phyloP scores from a whole-genome alignment of 78 protist species.

The Dictyostelium capitatum region DNA sequence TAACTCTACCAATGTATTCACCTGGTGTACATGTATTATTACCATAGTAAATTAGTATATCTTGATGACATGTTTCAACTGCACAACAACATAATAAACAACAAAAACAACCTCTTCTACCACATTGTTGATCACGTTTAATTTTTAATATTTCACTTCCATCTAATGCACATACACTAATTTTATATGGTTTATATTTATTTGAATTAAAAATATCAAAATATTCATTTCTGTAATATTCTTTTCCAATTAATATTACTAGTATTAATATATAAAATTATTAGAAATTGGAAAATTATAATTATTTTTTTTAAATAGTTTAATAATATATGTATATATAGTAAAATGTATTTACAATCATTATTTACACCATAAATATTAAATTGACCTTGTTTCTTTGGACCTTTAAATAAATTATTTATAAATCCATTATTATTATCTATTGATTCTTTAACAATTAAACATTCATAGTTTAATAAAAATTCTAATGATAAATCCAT shows the following conservation, averaged over 20 bases:
- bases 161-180: constrained; percentile 16
- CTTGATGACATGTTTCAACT: constrained; percentile 62
- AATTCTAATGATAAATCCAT: constrained; percentile 4
- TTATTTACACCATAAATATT: not conserved
- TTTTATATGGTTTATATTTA: constrained; percentile 27
- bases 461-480: not conserved
- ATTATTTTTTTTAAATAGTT: no score
- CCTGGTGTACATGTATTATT: constrained; percentile 14
- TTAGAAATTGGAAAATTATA: no score
- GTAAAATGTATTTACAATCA: not conserved
- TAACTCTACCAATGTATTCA: constrained; percentile 29
- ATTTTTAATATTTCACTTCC: constrained; percentile 30
- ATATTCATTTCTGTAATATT: not conserved
- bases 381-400: constrained; percentile 9
- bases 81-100: constrained; percentile 28
- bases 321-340: no score
- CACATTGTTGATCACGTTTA: constrained; percentile 22
- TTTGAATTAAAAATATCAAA: not conserved
- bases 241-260: constrained; percentile 22
- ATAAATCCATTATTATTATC: not conserved
- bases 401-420: not conserved
- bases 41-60: constrained; percentile 10
- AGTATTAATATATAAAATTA: no score
- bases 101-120: constrained; percentile 41
- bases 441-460: constrained; percentile 4